Base-by-base conservation (phyloP, 257 asterid species). In the Hygrophila difformis region DNA sequence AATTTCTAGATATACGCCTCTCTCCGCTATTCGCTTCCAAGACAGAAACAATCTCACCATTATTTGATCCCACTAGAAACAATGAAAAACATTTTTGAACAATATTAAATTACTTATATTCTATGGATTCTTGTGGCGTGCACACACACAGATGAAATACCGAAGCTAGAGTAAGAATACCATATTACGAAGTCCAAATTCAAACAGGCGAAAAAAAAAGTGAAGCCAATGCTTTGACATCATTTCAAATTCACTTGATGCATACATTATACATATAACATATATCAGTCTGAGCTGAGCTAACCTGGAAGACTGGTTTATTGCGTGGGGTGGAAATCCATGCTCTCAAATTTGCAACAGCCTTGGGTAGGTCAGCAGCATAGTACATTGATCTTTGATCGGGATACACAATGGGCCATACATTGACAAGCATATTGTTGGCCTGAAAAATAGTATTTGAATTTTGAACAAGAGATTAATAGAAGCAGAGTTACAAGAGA, bases 301-400 rank as follows among this genome's bases (percentile, higher is more conserved):
- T 57, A 49, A 82, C 91, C 84, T 45, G 78, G 67, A 60, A 78
- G 83, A 17, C 73, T 37, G 46, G 68, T 69, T 41, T 53, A 75
- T 23, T 70, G 75, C 44, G 19, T 12, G 28, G 94, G 81, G 59
- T 76, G 86, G 59, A 82, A 82, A 70, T 82, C 87, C 79, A 76
- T 73, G 78, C 77, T 78, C 69, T 68, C 52, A 82, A 49, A 65
- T 62, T 70, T 44, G 70, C 78, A 56, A 77, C 77, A 44, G 55
- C 57, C 59, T 61, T 78, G 36, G 91, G 94, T 4, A 78, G 59
- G 65, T 76, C 79, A 48, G 69, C 76, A 56, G 63, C 28, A 23
- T 71, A 57, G 50, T 45, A 41, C 57, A 36, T n/a, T 34, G 61
- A 39, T 9, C 38, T 49, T 61, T 56, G 78, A 47, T 71, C 70